Evolutionary conservation across 495 filamentous ascomycete genomes (phyloP), one percentile per base, ranked within the genome.

Genomic region (Penicillium lagena): DNA sequence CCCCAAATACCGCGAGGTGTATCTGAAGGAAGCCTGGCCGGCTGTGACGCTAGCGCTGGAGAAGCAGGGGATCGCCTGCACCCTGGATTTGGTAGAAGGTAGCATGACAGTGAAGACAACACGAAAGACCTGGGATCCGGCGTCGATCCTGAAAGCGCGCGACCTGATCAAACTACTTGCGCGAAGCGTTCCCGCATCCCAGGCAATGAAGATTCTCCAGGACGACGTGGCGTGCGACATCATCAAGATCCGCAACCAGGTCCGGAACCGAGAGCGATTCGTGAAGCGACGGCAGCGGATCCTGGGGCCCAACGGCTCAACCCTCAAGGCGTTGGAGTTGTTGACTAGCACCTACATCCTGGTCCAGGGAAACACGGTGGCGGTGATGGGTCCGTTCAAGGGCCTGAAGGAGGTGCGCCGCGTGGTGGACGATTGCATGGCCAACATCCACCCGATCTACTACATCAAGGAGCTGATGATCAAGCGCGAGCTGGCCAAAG

Each of bases 401-500:
- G 89, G 90, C 11, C 65, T 99, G 35, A 97, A 97, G 65, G 90
- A 96, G 59, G 82, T 96, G 9, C 83, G 94, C 39, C 74, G 89
- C 12, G 82, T 97, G 7, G 78, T 99, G 6, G 83, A 95, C 62
- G 93, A 96, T 63, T 95, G 89, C 67, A 97, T 99, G 94, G 80
- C 80, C 30, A 99, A 99, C 62, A 82, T 96, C 50, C 89, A 94
- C 60, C 85, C 86, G 2, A 90, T 90, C 54, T 95, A 94, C 66
- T 81, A 90, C 57, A 91, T 99, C 72, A 99, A 99, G 72, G 90
- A 96, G 63, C 78, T 97, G 60, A 96, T 97, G 93, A 95, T 99
- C 71, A 96, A 95, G 71, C 85, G 90, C 27, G 94, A 99, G 67
- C 75, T 99, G n/a, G 86, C 85, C 39, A 96, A 96, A 66, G 91